Base-by-base conservation (phyloP, 306 rosid genomes). In the Clitoria ternatea region DNA sequence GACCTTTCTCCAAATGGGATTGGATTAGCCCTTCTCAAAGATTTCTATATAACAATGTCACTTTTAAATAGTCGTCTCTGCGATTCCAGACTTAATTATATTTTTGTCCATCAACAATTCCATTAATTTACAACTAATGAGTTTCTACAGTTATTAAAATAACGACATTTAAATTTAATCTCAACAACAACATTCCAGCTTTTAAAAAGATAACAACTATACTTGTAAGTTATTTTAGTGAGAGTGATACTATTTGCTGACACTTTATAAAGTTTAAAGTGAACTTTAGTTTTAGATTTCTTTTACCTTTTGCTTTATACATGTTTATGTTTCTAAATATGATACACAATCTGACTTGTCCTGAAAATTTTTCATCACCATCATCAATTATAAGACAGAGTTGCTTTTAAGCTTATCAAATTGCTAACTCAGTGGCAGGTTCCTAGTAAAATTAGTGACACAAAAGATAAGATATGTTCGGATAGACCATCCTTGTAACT, bases 271-370 rank as follows among this genome's bases (percentile, higher is more conserved):
- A n/a, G n/a, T n/a, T n/a, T 10, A 47, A 64, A 74, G 79, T 52
- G 57, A 66, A 62, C 22, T 74, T 66, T 22, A 55, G 52, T 54
- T 45, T 47, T 59, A 39, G 64, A 35, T 24, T 47, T 76, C 44
- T 76, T 47, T 47, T 59, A 19, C 63, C 40, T 68, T 76, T 68
- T 26, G 64, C 75, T 68, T 76, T 76, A 35, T 17, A 23, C 62
- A 13, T 56, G 1, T 22, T 7, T 20, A 30, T 57, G 75, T 67
- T 56, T 45, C 80, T 62, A 67, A 32, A 67, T 47, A 22, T 27
- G 24, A 3, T 57, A 15, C 36, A 45, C 30, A 74, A 67, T 44
- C 69, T 47, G 69, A 67, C 70, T 76, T 44, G 26, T 15, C 12
- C 33, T 18, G 33, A 17, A 15, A 62, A 15, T 1, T 0, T 24